Conservation (phyloP, 2,329 filamentous ascomycete genomes). For the Elsinoe fawcettii region DNA sequence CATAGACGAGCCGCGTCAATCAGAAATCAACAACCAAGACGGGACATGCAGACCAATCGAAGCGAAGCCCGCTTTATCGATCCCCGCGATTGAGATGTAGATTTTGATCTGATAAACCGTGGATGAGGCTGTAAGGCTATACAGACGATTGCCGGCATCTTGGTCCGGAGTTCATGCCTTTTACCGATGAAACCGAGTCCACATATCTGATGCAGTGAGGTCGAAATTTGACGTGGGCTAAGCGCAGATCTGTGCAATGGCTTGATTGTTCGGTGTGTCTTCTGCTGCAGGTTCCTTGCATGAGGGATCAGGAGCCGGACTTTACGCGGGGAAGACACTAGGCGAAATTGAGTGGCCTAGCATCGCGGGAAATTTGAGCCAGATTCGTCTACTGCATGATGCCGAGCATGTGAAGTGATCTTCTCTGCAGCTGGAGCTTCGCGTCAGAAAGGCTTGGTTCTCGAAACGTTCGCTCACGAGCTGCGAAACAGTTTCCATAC, state of each 20-base stretch:
- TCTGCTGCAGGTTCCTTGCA: slow-evolving; percentile 13
- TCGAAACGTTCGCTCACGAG: slow-evolving; percentile 7
- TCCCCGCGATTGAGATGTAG: not conserved
- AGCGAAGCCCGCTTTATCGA: not conserved
- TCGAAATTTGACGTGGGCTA: not conserved
- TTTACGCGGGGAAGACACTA: slow-evolving; percentile 1
- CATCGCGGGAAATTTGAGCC: not conserved
- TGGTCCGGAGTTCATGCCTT: not conserved
- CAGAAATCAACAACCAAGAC: slow-evolving; percentile 2
- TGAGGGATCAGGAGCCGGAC: not conserved
- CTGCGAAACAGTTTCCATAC: slow-evolving; percentile 9
- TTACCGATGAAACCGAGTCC: not conserved
- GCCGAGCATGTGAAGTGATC: not conserved
- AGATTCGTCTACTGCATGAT: not conserved
- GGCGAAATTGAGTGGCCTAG: not conserved
- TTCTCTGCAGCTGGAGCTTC: not conserved
- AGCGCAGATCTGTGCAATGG: slow-evolving; percentile 4
- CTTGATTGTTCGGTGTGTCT: not conserved
- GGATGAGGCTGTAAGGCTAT: not conserved
- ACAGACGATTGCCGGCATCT: not conserved
- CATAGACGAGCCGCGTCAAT: slow-evolving; percentile 7
- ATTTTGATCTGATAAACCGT: not conserved
- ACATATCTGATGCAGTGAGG: not conserved
- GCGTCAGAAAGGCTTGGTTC: not conserved
- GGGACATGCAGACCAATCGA: not conserved